Base-by-base conservation (phyloP, 768 basidiomycete genomes). In the Boletus reticulatus region DNA sequence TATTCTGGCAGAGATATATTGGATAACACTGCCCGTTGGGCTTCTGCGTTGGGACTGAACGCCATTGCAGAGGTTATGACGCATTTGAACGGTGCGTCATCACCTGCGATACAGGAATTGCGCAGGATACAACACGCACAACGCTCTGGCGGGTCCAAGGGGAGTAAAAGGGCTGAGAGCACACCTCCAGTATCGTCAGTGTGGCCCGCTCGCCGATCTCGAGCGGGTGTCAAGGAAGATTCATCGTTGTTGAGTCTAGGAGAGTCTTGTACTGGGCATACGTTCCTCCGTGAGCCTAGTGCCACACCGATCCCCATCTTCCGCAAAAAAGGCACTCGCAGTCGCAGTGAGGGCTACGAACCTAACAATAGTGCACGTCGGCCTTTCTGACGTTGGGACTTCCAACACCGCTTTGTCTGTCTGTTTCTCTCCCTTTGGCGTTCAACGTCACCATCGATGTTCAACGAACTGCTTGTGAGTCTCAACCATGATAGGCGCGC, bases 21-120 rank as follows among this genome's bases (percentile, higher is more conserved):
- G 55, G 66, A 62, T 32, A 60, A 60, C 47, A 72, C 68, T 20
- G 63, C 68, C 43, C 66, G 57, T 14, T 69, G 68, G 68, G 66
- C 70, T 13, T 72, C 59, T 37, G 55, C 60, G 4, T 41, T 70
- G 43, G 52, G 57, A 13, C 37, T 62, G 5, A 62, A 59, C 31
- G 43, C 67, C 10, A 65, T 63, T 37, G 64, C 68, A 43, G 66
- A 72, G 50, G 50, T 57, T 12, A 52, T 51, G 11, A 52, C 62
- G n/a, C 57, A 50, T 51, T 43, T 60, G 22, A 59, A 56, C 12
- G 54, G 59, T 43, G 29, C 34, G 19, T 53, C 57, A 14, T 63
- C 64, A 4, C 43, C 60, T 49, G 68, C 62, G 14, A n/a, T 54
- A 19, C 58, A 67, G 44, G 53, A 51, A 22, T 37, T 71, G 38